phyloP scores from a whole-genome alignment of 441 rosid genomes.

The Pelargonium myrrhifolium region DNA sequence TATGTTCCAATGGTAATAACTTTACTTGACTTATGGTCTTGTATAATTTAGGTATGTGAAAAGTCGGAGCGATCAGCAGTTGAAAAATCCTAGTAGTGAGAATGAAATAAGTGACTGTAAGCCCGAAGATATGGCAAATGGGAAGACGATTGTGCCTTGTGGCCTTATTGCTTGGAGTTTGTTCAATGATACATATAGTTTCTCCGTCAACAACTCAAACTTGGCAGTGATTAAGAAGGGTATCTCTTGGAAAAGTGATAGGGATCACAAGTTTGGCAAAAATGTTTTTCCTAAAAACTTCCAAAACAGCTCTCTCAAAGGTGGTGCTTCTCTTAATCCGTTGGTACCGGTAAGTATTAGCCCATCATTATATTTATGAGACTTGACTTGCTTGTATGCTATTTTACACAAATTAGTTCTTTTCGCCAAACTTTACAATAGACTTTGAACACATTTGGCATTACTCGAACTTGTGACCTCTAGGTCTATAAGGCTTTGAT shows the following conservation, averaged over 20 bases:
- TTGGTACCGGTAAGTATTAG: conserved; percentile 34
- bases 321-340: conserved; percentile 37
- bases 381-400: background rate
- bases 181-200: conserved; percentile 42
- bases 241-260: conserved; percentile 47
- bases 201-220: conserved; percentile 20
- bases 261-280: conserved; percentile 35
- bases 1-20: background rate
- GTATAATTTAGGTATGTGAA: conserved; percentile 35
- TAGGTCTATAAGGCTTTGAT: no score
- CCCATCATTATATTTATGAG: background rate
- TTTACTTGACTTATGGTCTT: conserved; percentile 12
- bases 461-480: no score
- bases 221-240: conserved; percentile 31
- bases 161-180: conserved; percentile 53
- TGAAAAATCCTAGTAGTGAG: conserved; percentile 22
- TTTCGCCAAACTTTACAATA: no score
- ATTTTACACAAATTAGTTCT: no score
- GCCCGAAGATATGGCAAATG: conserved; percentile 26
- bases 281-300: conserved; percentile 46
- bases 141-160: conserved; percentile 40
- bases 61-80: conserved; percentile 36
- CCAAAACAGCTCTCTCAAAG: conserved; percentile 37
- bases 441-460: no score
- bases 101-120: conserved; percentile 22